phyloP scores from a whole-genome alignment of 2,329 filamentous ascomycete genomes.

The Pseudogymnoascus pannorum region DNA sequence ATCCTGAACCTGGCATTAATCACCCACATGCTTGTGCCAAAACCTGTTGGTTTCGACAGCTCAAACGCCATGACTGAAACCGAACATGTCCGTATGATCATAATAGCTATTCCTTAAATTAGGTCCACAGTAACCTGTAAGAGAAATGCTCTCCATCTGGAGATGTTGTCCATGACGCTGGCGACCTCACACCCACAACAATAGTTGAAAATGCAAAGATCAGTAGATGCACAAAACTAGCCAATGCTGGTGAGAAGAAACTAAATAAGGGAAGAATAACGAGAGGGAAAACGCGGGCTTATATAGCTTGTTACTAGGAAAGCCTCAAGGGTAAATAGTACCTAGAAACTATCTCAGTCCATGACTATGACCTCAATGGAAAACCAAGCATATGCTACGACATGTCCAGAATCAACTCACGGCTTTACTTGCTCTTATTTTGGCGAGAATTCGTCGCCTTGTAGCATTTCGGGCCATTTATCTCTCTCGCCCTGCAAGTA shows the following conservation, averaged over 20 bases:
- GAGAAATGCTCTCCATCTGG: conserved; percentile 2
- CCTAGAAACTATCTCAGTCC: not conserved
- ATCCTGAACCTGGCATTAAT: not conserved
- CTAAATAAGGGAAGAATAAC: not conserved
- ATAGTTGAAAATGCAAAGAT: conserved; percentile 6
- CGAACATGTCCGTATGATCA: not conserved
- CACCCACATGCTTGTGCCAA: not conserved
- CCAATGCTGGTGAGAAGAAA: not conserved
- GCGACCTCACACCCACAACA: not conserved
- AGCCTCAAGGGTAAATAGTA: not conserved
- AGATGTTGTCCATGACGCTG: conserved; percentile 1
- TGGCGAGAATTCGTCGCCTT: not conserved
- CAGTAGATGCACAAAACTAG: not conserved
- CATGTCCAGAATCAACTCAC: not conserved
- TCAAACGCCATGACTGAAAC: not conserved
- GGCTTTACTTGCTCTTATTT: not conserved
- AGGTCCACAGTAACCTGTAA: not conserved
- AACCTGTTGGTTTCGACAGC: not conserved
- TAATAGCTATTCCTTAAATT: not conserved
- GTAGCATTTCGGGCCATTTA: not conserved
- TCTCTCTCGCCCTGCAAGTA: not conserved
- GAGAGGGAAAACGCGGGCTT: not conserved
- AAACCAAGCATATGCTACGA: not conserved
- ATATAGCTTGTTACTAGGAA: not conserved
- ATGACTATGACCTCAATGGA: not conserved